A percentile compares a stretch with the other conserved stretches of the same genome.
phyloP scores from a whole-genome alignment of 139 green algal genomes.

The Coelastrella sp. region DNA sequence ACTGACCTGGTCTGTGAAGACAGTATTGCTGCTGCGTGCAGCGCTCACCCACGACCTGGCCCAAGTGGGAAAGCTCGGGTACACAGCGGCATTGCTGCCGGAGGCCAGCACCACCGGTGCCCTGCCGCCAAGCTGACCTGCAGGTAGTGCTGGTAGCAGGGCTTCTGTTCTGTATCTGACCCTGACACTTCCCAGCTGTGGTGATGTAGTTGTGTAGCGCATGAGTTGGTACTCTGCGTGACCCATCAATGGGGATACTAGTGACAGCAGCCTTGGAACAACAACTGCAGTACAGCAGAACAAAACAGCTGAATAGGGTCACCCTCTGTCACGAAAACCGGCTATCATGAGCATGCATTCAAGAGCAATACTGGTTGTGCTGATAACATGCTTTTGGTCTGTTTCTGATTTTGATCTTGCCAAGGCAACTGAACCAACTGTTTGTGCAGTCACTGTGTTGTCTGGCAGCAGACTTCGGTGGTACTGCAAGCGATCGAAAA shows the following conservation, averaged over 20 bases:
- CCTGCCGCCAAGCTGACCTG: background rate
- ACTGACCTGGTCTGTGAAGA: constrained; percentile 59
- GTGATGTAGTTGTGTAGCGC: constrained; percentile 51
- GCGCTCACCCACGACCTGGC: background rate
- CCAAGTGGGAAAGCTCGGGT: background rate
- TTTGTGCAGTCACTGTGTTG: too few relatives aligned
- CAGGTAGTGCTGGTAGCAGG: constrained; percentile 2
- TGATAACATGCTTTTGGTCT: too few relatives aligned
- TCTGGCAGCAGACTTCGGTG: too few relatives aligned
- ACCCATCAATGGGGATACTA: constrained; percentile 70
- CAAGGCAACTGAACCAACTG: too few relatives aligned
- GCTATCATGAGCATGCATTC: background rate
- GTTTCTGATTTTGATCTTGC: too few relatives aligned
- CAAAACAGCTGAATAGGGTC: background rate
- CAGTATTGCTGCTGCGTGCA: constrained; percentile 47
- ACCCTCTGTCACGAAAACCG: background rate
- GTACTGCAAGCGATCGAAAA: too few relatives aligned
- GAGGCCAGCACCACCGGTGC: background rate
- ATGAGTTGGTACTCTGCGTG: constrained; percentile 69
- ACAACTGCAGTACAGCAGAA: constrained; percentile 54
- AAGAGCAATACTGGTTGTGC: background rate
- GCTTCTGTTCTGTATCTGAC: constrained; percentile 44
- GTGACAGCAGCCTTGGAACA: constrained; percentile 59
- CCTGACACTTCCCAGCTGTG: constrained; percentile 58
- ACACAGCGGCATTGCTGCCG: background rate